These are phyloP conservation scores for Exophiala dermatitidis DNA, from an alignment of 2,329 filamentous ascomycete species.

Conservation along the genomic window DNA sequence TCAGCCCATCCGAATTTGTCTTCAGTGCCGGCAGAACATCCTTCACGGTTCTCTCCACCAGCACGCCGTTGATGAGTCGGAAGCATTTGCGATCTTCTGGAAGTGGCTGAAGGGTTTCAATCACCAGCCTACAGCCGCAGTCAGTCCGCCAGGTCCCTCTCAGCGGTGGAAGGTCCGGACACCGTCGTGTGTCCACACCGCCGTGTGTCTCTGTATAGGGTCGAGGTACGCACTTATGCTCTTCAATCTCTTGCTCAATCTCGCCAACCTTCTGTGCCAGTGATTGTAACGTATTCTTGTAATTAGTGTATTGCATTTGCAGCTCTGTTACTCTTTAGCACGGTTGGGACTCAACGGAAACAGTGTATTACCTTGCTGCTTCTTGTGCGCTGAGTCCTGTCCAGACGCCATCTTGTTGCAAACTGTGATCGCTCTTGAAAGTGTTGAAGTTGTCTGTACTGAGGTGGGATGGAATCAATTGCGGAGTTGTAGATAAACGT, in stretches of 20 bases:
- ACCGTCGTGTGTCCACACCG: background rate
- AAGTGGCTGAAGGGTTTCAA: constrained; percentile 82
- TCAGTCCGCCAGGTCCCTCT: background rate
- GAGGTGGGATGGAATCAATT: background rate
- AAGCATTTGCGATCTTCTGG: constrained; percentile 89
- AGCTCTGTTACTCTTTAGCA: constrained; percentile 35
- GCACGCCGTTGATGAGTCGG: constrained; percentile 94
- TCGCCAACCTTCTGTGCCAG: constrained; percentile 95
- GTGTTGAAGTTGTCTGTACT: background rate
- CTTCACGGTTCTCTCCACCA: constrained; percentile 87
- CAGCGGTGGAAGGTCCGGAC: background rate
- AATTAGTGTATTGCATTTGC: constrained; percentile 45
- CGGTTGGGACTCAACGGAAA: background rate
- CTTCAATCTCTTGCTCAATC: constrained; percentile 93
- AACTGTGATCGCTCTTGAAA: background rate
- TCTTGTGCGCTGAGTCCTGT: constrained; percentile 29
- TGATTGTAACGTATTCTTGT: constrained; percentile 72
- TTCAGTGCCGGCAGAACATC: constrained; percentile 86
- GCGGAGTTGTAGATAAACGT: background rate
- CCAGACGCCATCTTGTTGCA: constrained; percentile 22
- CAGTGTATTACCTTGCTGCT: constrained; percentile 40
- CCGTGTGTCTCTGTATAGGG: background rate
- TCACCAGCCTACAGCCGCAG: constrained; percentile 62
- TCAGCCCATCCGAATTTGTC: constrained; percentile 89
- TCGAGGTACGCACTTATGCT: constrained; percentile 72